Evolutionary conservation across 2,329 filamentous ascomycete genomes (phyloP).

Genomic region (Fusarium nisikadoi): DNA sequence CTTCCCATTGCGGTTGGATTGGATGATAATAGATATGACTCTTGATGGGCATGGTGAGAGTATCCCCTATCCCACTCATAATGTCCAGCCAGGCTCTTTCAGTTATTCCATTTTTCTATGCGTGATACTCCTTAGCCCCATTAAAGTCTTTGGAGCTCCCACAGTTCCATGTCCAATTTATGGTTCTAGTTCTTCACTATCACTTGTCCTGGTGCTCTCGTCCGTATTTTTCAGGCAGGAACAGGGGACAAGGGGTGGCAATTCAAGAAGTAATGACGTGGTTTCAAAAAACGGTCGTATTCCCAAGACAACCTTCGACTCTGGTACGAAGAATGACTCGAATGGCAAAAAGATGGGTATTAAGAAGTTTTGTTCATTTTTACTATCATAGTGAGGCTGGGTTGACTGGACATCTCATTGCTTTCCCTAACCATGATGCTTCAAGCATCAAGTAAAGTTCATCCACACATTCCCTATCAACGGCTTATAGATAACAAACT

Average conservation of each 20-base stretch:
- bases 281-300: background rate
- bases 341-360: background rate
- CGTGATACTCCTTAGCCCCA: background rate
- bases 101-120: background rate
- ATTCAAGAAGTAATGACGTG: background rate
- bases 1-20: background rate
- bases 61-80: background rate
- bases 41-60: background rate
- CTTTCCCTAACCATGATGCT: constrained; percentile 19
- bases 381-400: constrained; percentile 8
- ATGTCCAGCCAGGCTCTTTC: background rate
- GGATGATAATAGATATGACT: background rate
- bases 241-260: background rate
- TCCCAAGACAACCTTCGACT: background rate
- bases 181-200: background rate
- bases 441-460: constrained; percentile 28
- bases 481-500: constrained; percentile 27
- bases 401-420: constrained; percentile 16
- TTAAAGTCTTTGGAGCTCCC: background rate
- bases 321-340: background rate
- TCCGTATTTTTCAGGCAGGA: background rate
- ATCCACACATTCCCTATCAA: constrained; percentile 24
- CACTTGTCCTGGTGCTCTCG: background rate
- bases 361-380: background rate
- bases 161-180: background rate